Percentiles rank a stretch among this genome's conserved stretches.
Conservation (phyloP, 768 basidiomycete genomes). For the Cystofilobasidium macerans region DNA sequence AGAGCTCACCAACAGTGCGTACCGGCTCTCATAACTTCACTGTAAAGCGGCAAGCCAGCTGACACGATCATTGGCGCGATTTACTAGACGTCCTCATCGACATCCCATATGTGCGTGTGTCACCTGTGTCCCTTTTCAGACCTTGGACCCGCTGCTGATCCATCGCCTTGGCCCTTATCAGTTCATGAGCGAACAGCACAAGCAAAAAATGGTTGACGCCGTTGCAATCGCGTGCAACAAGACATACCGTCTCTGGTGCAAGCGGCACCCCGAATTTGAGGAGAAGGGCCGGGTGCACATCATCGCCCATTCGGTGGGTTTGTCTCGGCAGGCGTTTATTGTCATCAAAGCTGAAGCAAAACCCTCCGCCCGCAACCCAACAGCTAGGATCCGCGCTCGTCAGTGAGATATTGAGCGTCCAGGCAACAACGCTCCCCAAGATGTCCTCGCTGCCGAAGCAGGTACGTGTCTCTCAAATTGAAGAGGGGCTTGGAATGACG, state of each 20-base stretch:
- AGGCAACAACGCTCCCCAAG: slow-evolving; percentile 41
- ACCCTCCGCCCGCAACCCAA: background rate
- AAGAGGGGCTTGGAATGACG: no score
- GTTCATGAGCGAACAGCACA: slow-evolving; percentile 44
- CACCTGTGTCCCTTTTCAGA: background rate
- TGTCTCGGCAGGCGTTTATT: background rate
- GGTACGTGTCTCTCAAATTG: slow-evolving; percentile 32
- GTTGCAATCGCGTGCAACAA: slow-evolving; percentile 37
- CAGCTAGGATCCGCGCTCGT: slow-evolving; percentile 41
- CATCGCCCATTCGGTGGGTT: slow-evolving; percentile 40
- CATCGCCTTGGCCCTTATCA: slow-evolving; percentile 28
- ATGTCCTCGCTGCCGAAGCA: slow-evolving; percentile 38
- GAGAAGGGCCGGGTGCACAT: slow-evolving; percentile 41
- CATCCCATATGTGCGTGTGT: slow-evolving; percentile 1
- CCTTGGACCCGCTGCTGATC: background rate
- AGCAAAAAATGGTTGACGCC: slow-evolving; percentile 43
- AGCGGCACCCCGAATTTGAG: slow-evolving; percentile 42
- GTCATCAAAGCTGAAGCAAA: no score
- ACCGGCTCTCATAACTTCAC: background rate
- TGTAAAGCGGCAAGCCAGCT: background rate
- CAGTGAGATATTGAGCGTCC: slow-evolving; percentile 42
- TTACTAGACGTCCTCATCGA: background rate
- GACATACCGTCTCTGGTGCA: slow-evolving; percentile 42
- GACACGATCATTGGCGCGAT: background rate
- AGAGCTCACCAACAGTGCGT: slow-evolving; percentile 40